Percentiles rank a stretch among this genome's conserved stretches.
phyloP scores from a whole-genome alignment of 192 early-diverging fungal genomes.

The Backusella sp. region DNA sequence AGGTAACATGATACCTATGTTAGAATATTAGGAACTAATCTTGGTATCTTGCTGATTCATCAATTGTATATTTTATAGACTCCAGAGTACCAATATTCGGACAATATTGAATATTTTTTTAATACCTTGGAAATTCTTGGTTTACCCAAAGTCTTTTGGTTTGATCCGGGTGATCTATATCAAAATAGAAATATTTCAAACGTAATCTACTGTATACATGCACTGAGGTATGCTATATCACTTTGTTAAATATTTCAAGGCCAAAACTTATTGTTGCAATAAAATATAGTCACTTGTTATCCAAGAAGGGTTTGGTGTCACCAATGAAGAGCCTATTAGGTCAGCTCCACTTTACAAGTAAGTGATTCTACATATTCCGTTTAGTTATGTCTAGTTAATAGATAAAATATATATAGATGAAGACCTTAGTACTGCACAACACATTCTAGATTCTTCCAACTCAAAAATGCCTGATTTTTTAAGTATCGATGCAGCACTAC shows the following conservation, averaged over 20 bases:
- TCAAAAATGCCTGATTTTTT: slow-evolving; percentile 88
- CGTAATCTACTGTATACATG: slow-evolving; percentile 98
- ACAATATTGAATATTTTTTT: slow-evolving; percentile 97
- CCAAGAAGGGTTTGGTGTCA: slow-evolving; percentile 81
- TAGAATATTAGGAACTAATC: no score
- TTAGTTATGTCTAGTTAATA: neutral
- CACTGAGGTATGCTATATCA: slow-evolving; percentile 62
- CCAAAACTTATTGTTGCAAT: neutral
- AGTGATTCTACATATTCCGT: slow-evolving; percentile 7
- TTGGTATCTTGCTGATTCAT: no score
- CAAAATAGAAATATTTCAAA: slow-evolving; percentile 99
- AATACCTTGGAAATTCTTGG: slow-evolving; percentile 74
- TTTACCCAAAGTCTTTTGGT: slow-evolving; percentile 92
- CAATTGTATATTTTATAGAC: slow-evolving; percentile 29
- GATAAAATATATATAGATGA: slow-evolving; percentile 54
- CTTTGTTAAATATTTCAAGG: neutral
- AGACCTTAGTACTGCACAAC: slow-evolving; percentile 73
- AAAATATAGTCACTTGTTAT: slow-evolving; percentile 77
- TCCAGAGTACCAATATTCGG: slow-evolving; percentile 92
- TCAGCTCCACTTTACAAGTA: slow-evolving; percentile 86
- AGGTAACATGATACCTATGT: no score
- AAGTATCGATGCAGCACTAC: slow-evolving; percentile 72
- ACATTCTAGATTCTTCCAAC: slow-evolving; percentile 78
- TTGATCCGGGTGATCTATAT: slow-evolving; percentile 96
- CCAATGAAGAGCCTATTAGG: slow-evolving; percentile 93